Conservation (phyloP, 1,139 yeast genomes). For the Zhuliangozyma blackwelliae region DNA sequence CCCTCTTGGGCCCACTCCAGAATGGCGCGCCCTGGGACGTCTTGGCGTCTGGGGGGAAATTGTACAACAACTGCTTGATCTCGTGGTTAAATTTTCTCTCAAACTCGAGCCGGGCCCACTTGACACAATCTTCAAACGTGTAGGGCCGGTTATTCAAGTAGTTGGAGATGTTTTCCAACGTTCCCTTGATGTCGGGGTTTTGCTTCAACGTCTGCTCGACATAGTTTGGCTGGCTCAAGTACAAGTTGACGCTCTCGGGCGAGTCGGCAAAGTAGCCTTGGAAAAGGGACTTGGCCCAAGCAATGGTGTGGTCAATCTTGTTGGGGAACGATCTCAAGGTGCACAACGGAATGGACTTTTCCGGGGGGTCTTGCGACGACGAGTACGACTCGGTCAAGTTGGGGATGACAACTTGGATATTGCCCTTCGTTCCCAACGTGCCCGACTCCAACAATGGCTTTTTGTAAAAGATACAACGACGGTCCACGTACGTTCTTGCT, state of each 20-base stretch:
- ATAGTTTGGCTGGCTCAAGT: conserved; percentile 86
- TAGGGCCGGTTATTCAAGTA: conserved; percentile 80
- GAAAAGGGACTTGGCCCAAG: conserved; percentile 96
- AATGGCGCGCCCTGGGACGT: conserved; percentile 90
- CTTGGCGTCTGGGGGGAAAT: conserved; percentile 90
- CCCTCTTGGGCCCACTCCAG: conserved; percentile 98
- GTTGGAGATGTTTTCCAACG: conserved; percentile 70
- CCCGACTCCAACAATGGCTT: conserved; percentile 95
- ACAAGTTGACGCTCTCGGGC: conserved; percentile 89
- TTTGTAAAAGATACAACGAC: conserved; percentile 90
- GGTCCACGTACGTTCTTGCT: conserved; percentile 95
- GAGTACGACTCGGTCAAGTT: conserved; percentile 91
- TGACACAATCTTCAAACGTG: conserved; percentile 87
- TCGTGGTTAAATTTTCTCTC: conserved; percentile 82
- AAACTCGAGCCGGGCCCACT: conserved; percentile 91
- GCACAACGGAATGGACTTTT: conserved; percentile 93
- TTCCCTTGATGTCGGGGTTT: conserved; percentile 85
- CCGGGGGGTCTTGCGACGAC: conserved; percentile 97
- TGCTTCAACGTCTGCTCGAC: conserved; percentile 89
- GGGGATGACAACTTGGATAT: conserved; percentile 94
- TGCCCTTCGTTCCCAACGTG: conserved; percentile 97
- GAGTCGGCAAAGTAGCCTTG: conserved; percentile 90
- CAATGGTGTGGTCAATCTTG: conserved; percentile 97
- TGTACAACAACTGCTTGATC: conserved; percentile 81
- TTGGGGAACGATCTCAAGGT: conserved; percentile 96